Evolutionary conservation across 129 eudicot species (phyloP).

Genomic region (Pulicaria dysenterica): DNA sequence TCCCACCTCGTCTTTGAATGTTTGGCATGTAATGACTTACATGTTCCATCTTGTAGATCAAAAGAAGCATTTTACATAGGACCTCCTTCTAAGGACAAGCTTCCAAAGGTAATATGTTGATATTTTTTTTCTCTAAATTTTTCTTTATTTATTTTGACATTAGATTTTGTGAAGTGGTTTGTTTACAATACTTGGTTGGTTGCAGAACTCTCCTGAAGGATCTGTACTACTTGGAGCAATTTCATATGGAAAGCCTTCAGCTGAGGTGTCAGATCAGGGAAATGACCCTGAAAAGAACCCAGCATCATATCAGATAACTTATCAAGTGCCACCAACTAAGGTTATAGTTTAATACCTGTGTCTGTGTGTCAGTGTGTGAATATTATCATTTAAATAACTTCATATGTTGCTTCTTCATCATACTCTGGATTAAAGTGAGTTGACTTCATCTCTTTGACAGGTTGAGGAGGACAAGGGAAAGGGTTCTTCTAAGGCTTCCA

Average conservation of each 20-base stretch:
- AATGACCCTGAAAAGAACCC: constrained; percentile 75
- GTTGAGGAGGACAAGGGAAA: constrained; percentile 78
- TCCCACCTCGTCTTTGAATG: neutral
- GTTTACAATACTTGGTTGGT: constrained; percentile 23
- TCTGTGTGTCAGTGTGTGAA: too few species aligned
- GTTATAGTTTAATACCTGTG: constrained; percentile 31
- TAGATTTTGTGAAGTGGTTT: neutral
- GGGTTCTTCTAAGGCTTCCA: constrained; percentile 42
- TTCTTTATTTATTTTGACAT: neutral
- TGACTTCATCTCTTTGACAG: constrained; percentile 47
- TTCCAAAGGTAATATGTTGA: constrained; percentile 77
- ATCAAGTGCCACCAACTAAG: constrained; percentile 83
- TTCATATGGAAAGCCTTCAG: constrained; percentile 84
- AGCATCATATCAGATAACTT: constrained; percentile 75
- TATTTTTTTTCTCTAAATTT: neutral
- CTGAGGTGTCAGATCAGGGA: constrained; percentile 50
- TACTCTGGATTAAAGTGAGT: neutral
- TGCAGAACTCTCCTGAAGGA: constrained; percentile 84
- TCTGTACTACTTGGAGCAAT: constrained; percentile 82
- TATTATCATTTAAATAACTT: neutral
- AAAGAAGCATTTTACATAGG: constrained; percentile 95
- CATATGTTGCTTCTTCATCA: constrained; percentile 5
- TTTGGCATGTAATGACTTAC: constrained; percentile 13
- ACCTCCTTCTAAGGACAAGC: constrained; percentile 84
- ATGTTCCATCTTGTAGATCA: constrained; percentile 42